Base-by-base conservation (phyloP, 805 yeast genomes). In the Isabelozyma rhagii region DNA sequence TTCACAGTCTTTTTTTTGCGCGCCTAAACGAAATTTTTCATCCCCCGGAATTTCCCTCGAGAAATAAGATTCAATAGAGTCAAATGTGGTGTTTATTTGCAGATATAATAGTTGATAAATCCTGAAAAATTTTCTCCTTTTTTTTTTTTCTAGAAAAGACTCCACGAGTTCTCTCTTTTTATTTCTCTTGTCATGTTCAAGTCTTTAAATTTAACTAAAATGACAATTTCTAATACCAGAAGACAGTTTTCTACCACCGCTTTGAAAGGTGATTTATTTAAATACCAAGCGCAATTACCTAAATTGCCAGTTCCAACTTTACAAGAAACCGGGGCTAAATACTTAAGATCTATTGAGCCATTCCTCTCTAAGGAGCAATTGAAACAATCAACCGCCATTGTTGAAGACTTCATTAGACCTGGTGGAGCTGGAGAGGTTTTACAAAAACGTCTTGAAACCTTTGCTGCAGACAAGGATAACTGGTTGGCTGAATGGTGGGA, bases 401-500 rank as follows among this genome's bases (percentile, higher is more conserved):
- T 91, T 46, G 75, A 82, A 46, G 88, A 85, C 51, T 91, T 93
- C 58, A 69, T 81, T 38, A 65, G 68, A 28, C 71, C 83, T 27
- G 81, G 83, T 38, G 90, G 89, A 7, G 73, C 74, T 43, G 90
- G 94, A 14, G 83, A 82, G 47, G 71, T 65, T 31, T 78, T 93
- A 53, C 98, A 93, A 64, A 55, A 74, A 49, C 79, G 92, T 52
- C 77, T 93, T 47, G 62, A 67, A 38, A 71, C 77, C 25, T 81
- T 82, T 56, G 85, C 93, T 28, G 58, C 69, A 29, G 78, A 69
- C 47, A 80, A 82, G 53, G 85, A 90, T 63, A 93, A 93, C 68
- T 93, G 99, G 99, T 77, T 93, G 60, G 81, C 87, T 44, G 85
- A 82, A 52, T 90, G 86, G 79, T 93, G 99, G 99, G 96, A 93